Percentiles rank a stretch among this genome's conserved stretches.
phyloP scores from a whole-genome alignment of 139 green algal genomes.

The Tetraselmis chui region DNA sequence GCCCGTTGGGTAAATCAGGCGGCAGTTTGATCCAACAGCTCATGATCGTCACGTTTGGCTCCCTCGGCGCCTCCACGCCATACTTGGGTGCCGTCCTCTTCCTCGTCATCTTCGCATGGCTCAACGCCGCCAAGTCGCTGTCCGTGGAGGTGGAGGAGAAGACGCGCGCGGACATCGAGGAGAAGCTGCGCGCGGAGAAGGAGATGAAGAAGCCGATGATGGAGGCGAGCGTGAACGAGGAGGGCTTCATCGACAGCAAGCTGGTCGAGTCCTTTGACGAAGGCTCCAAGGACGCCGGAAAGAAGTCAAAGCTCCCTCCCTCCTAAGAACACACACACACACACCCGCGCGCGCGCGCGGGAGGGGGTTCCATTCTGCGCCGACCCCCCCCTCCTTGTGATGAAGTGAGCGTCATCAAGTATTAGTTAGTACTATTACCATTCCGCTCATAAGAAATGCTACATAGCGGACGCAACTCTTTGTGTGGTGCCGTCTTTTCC shows the following conservation, averaged over 20 bases:
- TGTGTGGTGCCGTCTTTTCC: too few relatives aligned
- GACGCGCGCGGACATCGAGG: conserved; percentile 16
- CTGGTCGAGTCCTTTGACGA: neutral
- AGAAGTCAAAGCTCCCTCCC: neutral
- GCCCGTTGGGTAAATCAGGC: conserved; percentile 97
- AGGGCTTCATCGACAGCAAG: conserved; percentile 1
- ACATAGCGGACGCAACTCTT: too few relatives aligned
- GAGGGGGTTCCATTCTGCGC: neutral
- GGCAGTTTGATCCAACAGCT: conserved; percentile 93
- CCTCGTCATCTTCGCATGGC: conserved; percentile 81
- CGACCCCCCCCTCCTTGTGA: neutral
- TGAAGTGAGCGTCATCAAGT: too few relatives aligned
- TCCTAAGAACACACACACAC: neutral
- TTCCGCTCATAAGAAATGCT: too few relatives aligned
- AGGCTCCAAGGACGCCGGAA: neutral
- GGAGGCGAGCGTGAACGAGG: conserved; percentile 1
- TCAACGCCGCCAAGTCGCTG: conserved; percentile 75
- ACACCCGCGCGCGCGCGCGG: neutral
- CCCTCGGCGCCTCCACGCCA: conserved; percentile 88
- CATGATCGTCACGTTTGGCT: conserved; percentile 96
- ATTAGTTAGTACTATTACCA: too few relatives aligned
- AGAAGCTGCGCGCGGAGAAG: conserved; percentile 46
- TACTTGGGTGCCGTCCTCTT: conserved; percentile 93
- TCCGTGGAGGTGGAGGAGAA: conserved; percentile 63
- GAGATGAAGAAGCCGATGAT: neutral